Evolutionary conservation across 257 asterid genomes (phyloP), one percentile per base, ranked within the genome.

Genomic region (Ocimum tenuiflorum): DNA sequence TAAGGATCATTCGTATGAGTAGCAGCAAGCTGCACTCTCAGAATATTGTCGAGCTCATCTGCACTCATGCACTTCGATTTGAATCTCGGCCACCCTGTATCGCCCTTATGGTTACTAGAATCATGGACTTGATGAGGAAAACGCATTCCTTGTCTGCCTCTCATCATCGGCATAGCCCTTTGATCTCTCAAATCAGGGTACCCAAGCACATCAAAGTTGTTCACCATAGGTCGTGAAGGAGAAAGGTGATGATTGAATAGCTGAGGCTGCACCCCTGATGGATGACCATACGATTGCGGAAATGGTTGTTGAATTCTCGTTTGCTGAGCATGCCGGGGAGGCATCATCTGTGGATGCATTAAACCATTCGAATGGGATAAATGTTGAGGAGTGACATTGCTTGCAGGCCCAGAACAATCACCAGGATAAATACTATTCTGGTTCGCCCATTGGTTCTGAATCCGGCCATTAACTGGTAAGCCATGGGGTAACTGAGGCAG

Each of bases 1-100:
- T 92, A 92, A 15, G 99, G 99, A 65, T 92, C 94, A 53, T 84
- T 88, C 85, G 94, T 84, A 68, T 89, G 99, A 9, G 99, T 84
- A 43, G 96, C 97, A 35, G 90, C 83, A 54, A 84, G 95, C 81
- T 92, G 99, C 81, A 80, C 73, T 72, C 95, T 72, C 36, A 89
- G 83, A 53, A 92, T 90, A 73, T 83, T 89, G 74, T 89, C 99
- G 13, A 92, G 78, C 77, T 92, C 99, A 64, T 83, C 86, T 19
- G 94, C 73, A 6, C 90, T 61, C 99, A 92, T 89, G 80, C 82
- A 84, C 80, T 92, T 92, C 59, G 96, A 80, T 74, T 66, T 88
- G 66, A 83, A 88, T 78, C 80, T 83, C 3, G 94, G 88, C 92
- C 92, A 83, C 50, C 88, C 85, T 17, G 42, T 66, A 14, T 82